phyloP scores from a whole-genome alignment of 306 rosid species.

The Fagus crenata region DNA sequence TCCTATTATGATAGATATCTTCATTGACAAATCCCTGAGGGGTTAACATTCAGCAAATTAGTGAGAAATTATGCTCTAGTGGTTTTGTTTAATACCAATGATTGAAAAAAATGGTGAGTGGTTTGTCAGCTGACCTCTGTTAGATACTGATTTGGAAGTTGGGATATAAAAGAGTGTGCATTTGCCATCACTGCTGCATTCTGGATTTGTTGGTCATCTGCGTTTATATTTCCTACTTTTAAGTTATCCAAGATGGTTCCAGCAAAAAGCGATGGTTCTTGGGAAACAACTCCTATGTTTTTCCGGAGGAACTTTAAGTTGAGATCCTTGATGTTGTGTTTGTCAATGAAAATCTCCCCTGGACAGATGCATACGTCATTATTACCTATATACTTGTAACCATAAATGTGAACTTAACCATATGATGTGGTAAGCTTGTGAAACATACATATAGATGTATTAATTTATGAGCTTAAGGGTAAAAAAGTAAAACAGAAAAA shows the following conservation, averaged over 20 bases:
- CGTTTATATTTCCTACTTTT: constrained; percentile 70
- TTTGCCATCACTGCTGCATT: constrained; percentile 73
- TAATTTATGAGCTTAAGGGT: background rate
- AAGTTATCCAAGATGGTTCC: constrained; percentile 74
- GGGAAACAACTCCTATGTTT: constrained; percentile 74
- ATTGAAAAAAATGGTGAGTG: background rate
- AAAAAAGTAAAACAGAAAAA: background rate
- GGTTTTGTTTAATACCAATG: constrained; percentile 12
- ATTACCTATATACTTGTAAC: background rate
- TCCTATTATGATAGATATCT: no score
- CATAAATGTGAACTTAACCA: no score
- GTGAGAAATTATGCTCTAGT: constrained; percentile 38
- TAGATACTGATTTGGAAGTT: constrained; percentile 69
- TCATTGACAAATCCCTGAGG: no score
- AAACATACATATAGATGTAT: background rate
- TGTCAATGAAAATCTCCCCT: constrained; percentile 73
- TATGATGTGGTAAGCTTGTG: background rate
- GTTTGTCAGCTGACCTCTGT: constrained; percentile 60
- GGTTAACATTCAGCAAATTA: no score
- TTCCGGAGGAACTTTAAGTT: constrained; percentile 70
- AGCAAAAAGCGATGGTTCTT: constrained; percentile 75
- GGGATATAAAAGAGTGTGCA: constrained; percentile 71
- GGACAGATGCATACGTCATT: constrained; percentile 27
- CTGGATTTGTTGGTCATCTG: constrained; percentile 63
- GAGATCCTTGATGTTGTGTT: constrained; percentile 61